Evolutionary conservation across 495 filamentous ascomycete genomes (phyloP), one percentile per base, ranked within the genome.

Genomic region (Amphirosellinia nigrospora): DNA sequence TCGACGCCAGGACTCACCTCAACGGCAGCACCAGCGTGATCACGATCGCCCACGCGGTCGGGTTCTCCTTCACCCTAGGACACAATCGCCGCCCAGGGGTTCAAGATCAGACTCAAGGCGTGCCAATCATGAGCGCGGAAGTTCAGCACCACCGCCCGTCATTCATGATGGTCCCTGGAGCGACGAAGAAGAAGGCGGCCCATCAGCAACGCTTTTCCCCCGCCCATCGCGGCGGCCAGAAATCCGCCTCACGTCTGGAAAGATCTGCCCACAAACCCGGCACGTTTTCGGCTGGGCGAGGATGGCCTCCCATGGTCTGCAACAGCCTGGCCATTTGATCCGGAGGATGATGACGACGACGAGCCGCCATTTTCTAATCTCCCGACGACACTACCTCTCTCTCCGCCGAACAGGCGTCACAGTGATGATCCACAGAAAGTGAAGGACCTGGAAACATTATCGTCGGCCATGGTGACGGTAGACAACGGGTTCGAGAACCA

Each of bases 381-480:
- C 41, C 72, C 78, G 23, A 73, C 73, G 41, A 71, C 70, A 0
- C 55, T 74, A 0, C 38, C 73, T 11, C 70, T 73, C 8, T 69
- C 70, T 1, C 68, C 68, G 43, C 67, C 74, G 5, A 63, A 30
- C 32, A 28, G 66, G 26, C 66, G 60, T 34, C 69, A 67, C 15
- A 68, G 53, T 9, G 75, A 74, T 26, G 73, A 75, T 63, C 62
- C 62, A n/a, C 66, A 71, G 50, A 73, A 71, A 76, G 80, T 34
- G 46, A 77, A 34, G 71, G 83, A 87, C 26, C 77, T 86, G 34
- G 84, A 81, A 64, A 81, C 83, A 0, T 74, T 87, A 19, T 83
- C 83, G 21, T 79, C 79, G 32, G 86, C 86, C 32, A 85, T 87
- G 85, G 83, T 87, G 80, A 87, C 86, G 5, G 84, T 87, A 9